phyloP scores from a whole-genome alignment of 257 asterid species.

The Lavandula angustifolia region DNA sequence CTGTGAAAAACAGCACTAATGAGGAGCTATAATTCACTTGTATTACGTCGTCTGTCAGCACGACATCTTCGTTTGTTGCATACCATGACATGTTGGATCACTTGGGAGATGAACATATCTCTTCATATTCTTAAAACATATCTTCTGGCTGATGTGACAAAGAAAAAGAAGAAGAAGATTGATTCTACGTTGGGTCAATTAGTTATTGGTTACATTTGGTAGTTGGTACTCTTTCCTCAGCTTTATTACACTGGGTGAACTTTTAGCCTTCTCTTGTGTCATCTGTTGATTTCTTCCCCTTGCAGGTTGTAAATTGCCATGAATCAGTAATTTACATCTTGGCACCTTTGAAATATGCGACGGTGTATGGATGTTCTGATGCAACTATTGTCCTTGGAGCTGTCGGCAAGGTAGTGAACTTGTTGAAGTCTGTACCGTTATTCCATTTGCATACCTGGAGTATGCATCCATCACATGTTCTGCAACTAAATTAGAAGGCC shows the following conservation, averaged over 20 bases:
- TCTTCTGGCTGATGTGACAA: background rate
- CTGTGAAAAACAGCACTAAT: conserved; percentile 1
- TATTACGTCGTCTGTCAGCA: conserved; percentile 3
- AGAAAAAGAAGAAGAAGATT: conserved; percentile 4
- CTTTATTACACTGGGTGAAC: conserved; percentile 9
- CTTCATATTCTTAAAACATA: background rate
- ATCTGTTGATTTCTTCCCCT: too few relatives aligned
- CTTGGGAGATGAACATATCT: background rate
- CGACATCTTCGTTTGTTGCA: background rate
- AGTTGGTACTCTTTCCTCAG: conserved; percentile 13
- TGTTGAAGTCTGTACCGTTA: conserved; percentile 16
- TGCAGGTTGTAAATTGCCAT: conserved; percentile 91
- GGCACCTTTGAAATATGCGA: conserved; percentile 88
- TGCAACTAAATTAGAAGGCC: too few relatives aligned
- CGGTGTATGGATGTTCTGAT: conserved; percentile 97
- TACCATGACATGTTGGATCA: conserved; percentile 23
- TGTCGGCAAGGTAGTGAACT: conserved; percentile 79
- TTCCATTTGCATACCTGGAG: conserved; percentile 15
- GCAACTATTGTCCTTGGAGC: conserved; percentile 96
- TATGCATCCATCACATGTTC: conserved; percentile 12
- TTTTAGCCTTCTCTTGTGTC: too few relatives aligned
- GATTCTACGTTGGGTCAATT: conserved; percentile 16
- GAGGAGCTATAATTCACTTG: background rate
- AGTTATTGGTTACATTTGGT: conserved; percentile 12
- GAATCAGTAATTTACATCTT: conserved; percentile 88